Percentiles rank a stretch among this genome's conserved stretches.
phyloP scores from a whole-genome alignment of 2,329 filamentous ascomycete species.

The Aspergillus sclerotialis region DNA sequence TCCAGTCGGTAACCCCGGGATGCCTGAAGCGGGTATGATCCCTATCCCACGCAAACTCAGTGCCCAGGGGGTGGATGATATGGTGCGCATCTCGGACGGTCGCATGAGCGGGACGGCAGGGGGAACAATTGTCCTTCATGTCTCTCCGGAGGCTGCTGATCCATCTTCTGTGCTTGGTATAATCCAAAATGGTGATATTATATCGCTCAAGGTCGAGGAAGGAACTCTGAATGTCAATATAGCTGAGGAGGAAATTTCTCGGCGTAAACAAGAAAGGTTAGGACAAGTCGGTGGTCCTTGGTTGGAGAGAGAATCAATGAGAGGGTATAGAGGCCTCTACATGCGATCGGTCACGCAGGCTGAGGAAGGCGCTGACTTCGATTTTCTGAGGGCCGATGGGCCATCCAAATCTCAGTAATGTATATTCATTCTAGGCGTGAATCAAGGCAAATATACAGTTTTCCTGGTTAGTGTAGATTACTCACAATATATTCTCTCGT shows the following conservation, averaged over 20 bases:
- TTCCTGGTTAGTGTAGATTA: too few species aligned
- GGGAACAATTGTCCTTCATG: conserved; percentile 42
- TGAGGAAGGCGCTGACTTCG: not conserved
- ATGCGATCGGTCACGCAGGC: not conserved
- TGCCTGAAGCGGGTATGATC: conserved; percentile 42
- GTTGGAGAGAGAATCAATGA: not conserved
- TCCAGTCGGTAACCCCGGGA: conserved; percentile 40
- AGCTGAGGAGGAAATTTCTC: not conserved
- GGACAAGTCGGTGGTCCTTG: not conserved
- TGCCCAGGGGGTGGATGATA: conserved; percentile 38
- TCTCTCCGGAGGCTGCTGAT: conserved; percentile 40
- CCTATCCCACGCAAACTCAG: conserved; percentile 41
- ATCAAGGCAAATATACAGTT: too few species aligned
- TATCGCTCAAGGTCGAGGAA: conserved; percentile 35
- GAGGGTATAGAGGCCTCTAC: not conserved
- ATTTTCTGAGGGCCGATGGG: conserved; percentile 2
- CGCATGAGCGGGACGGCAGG: conserved; percentile 46
- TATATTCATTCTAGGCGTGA: too few species aligned
- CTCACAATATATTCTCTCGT: too few species aligned
- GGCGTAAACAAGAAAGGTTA: not conserved
- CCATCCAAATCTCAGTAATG: too few species aligned
- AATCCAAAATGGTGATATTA: conserved; percentile 37
- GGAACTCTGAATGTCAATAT: conserved; percentile 18
- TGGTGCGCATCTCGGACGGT: conserved; percentile 42
- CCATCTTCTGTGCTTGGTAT: conserved; percentile 37